Base-by-base conservation (phyloP, 352 stramenopile species). In the Globisporangium rhizosaccharum region DNA sequence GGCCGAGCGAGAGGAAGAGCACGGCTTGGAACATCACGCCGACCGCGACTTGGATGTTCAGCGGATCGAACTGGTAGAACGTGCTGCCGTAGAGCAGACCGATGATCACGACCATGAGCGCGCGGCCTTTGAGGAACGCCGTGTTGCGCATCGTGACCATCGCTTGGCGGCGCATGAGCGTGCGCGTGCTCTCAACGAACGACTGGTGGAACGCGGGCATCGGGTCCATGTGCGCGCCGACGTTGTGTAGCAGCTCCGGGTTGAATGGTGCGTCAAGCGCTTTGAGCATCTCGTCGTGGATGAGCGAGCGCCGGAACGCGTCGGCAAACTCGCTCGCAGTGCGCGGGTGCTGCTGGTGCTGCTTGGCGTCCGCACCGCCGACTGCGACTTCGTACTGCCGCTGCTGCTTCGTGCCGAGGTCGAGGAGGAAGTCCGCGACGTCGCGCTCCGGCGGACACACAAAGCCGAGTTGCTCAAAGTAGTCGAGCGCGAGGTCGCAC, bases 21-120 rank as follows among this genome's bases (percentile, higher is more conserved):
- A 88, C 70, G 20, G 67, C 75, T 26, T 82, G 62, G 61, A 94
- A 96, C 7, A 94, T 57, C 41, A 94, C 67, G n/a, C 88, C 84
- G 45, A 93, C 67, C 12, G 86, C 55, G 36, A 75, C 48, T 53
- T 76, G 63, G n/a, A 59, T 37, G 26, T 76, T 56, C 0, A 41
- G 60, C 7, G 56, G 15, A 30, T 77, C 56, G 23, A 79, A 42
- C 42, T 80, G 65, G 51, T 57, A 81, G 53, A 83, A 85, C 25
- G 59, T 62, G 11, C 30, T 65, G 9, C 55, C 47, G 62, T 80
- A 75, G 2, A 87, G 61, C 20, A 87, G 67, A 0, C 68, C 75
- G 25, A 84, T 79, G 39, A 81, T 12, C 20, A 79, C n/a, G 5
- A 78, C 59, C 70, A 76, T 76, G 52, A 79, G 23, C 1, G 47